Base-by-base conservation (phyloP, 768 basidiomycete genomes). In the Trichaptum fuscoviolaceum region DNA sequence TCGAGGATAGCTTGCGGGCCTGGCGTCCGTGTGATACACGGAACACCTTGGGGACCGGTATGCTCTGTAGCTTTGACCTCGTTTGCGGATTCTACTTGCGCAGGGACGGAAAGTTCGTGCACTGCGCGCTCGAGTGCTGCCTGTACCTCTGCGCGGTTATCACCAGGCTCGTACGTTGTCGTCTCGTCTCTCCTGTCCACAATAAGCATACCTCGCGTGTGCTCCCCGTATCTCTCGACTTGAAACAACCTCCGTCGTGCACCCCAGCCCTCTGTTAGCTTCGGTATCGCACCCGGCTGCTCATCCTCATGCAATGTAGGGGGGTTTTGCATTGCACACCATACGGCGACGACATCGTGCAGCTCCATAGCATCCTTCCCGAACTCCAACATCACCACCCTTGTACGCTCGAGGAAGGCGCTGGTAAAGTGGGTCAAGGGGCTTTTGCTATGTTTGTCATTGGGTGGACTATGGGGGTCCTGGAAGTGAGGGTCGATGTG, bases 331-430 rank as follows among this genome's bases (percentile, higher is more conserved):
- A 93, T 85, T 1, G 93, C 91, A 75, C 89, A 94, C 92, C 93
- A 96, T 18, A 96, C 84, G 1, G 93, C 91, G 12, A 88, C 87
- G 59, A 95, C 90, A 71, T 98, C 95, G 71, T 98, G 95, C 65
- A 96, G 82, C 77, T 95, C 92, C 85, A 97, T 84, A 5, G 84
- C 89, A 73, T 96, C 94, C 68, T 89, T 87, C 8, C 93, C 93
- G 67, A 87, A 94, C 62, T 81, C 71, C n/a, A 86, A 66, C 90
- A 96, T 94, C 63, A 95, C 77, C 68, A 88, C 87, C 35, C 91
- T 79, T 3, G 91, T 85, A 58, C 87, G 83, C 73, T 90, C 87
- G 0, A 95, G 78, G 77, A 96, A 87, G 5, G 91, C 83, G 70
- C 89, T 90, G 7, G 92, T 92, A 73, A 95, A 92, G 74, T 93